Conservation (phyloP, 2,329 filamentous ascomycete species). For the Cryoendolithus antarcticus region DNA sequence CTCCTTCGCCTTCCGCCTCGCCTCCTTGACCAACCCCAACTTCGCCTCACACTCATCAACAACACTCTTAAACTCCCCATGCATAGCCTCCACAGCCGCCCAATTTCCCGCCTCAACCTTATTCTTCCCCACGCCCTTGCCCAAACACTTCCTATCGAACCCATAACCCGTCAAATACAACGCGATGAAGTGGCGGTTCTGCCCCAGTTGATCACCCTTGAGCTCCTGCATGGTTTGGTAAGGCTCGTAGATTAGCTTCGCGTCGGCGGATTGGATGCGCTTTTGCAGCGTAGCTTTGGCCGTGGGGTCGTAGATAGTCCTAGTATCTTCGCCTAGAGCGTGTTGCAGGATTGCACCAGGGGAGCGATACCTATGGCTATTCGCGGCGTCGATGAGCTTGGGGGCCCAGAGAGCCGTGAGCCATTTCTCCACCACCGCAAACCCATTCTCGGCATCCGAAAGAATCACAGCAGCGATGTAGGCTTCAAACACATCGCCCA, state of each 20-base stretch:
- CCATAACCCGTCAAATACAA: slow-evolving; percentile 59
- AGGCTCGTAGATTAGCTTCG: slow-evolving; percentile 35
- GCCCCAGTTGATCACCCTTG: slow-evolving; percentile 40
- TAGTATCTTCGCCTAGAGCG: slow-evolving; percentile 18
- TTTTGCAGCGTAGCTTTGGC: slow-evolving; percentile 29
- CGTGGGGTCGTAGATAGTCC: slow-evolving; percentile 22
- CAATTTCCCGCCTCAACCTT: slow-evolving; percentile 59
- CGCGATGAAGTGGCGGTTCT: slow-evolving; percentile 44
- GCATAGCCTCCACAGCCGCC: slow-evolving; percentile 51
- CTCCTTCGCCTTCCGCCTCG: slow-evolving; percentile 9
- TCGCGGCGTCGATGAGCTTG: slow-evolving; percentile 38
- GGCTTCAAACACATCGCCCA: slow-evolving; percentile 82
- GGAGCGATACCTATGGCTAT: slow-evolving; percentile 5
- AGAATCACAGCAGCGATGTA: slow-evolving; percentile 72
- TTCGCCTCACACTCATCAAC: slow-evolving; percentile 17
- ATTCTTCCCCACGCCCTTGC: slow-evolving; percentile 48
- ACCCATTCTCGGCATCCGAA: slow-evolving; percentile 52
- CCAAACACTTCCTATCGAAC: slow-evolving; percentile 49
- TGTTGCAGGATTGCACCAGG: slow-evolving; percentile 11
- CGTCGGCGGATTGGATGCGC: slow-evolving; percentile 20
- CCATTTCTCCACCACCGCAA: slow-evolving; percentile 53
- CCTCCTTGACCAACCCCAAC: slow-evolving; percentile 4
- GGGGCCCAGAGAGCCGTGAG: slow-evolving; percentile 62
- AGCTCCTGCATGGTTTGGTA: slow-evolving; percentile 42
- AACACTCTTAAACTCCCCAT: slow-evolving; percentile 27